Conservation (phyloP, 2,329 filamentous ascomycete genomes). For the Coccinonectria pachysandricola region DNA sequence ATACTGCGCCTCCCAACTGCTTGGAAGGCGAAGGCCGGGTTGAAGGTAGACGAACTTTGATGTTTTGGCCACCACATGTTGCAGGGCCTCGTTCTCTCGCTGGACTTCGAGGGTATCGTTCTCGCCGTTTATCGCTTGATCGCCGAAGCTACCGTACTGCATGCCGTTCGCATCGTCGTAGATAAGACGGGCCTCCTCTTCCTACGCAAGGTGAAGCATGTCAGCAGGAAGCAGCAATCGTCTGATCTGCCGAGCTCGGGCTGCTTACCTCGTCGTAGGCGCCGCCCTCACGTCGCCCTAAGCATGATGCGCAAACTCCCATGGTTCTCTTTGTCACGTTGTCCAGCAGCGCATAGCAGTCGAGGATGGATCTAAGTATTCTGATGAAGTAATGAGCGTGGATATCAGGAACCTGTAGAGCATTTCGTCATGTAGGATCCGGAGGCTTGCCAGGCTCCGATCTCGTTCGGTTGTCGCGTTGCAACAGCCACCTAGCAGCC, state of each 20-base stretch:
- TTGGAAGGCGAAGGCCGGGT: no score
- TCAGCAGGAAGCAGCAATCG: neutral
- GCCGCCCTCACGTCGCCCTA: conserved; percentile 41
- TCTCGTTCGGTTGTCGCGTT: conserved; percentile 11
- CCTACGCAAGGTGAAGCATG: conserved; percentile 24
- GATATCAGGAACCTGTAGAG: conserved; percentile 4
- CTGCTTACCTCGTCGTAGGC: conserved; percentile 43
- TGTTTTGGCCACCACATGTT: conserved; percentile 52
- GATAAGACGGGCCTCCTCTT: conserved; percentile 47
- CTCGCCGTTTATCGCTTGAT: conserved; percentile 42
- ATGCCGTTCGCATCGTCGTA: conserved; percentile 50
- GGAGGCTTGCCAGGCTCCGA: conserved; percentile 6
- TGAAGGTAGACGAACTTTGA: conserved; percentile 50
- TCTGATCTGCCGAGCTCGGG: neutral
- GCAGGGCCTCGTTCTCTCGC: conserved; percentile 53
- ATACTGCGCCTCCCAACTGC: no score
- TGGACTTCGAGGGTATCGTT: conserved; percentile 53
- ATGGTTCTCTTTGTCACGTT: conserved; percentile 28
- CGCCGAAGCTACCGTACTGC: conserved; percentile 54
- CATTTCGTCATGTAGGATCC: neutral
- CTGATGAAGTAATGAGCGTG: conserved; percentile 2
- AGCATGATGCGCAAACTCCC: conserved; percentile 52
- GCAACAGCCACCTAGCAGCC: conserved; percentile 9
- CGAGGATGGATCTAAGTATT: conserved; percentile 2
- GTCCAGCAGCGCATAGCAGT: conserved; percentile 14